Evolutionary conservation across 495 filamentous ascomycete genomes (phyloP), one percentile per base, ranked within the genome.

Genomic region (Hypoxylon perforatum): DNA sequence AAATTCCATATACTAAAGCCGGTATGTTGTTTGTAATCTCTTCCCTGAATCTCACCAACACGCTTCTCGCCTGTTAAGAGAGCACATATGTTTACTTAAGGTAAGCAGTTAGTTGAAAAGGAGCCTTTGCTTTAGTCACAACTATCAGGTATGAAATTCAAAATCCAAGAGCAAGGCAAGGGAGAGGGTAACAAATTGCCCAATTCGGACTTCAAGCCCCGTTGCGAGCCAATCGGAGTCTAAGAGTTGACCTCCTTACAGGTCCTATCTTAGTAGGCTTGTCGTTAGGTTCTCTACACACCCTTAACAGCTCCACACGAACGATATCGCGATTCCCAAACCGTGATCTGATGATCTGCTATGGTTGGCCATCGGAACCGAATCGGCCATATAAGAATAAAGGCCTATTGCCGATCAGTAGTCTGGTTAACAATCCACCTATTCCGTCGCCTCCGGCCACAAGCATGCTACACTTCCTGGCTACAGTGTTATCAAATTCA

Each of bases 211-310:
- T 19, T 12, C 38, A 23, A 21, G 22, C 25, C 53, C 28, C 8
- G 22, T 14, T 15, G 48, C 53, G 45, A 47, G 39, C 64, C 63
- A 66, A 61, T 65, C 18, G 18, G 33, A 59, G 6, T 30, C 3
- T 17, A 15, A 7, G 35, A 10, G 12, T 35, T 23, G 0, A 35
- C 46, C n/a, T 38, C 7, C 38, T 7, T 36, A n/a, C n/a, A n/a
- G n/a, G n/a, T n/a, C n/a, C n/a, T n/a, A n/a, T n/a, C n/a, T n/a
- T n/a, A n/a, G n/a, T n/a, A 53, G 25, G 10, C n/a, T 7, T 11
- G 23, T 19, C 15, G 18, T n/a, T 22, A 15, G 11, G 44, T 36
- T 30, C 25, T 52, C 17, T 15, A 44, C 41, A 44, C 19, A 46
- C 35, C 28, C 38, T 15, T 44, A 36, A 5, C n/a, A n/a, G n/a